Base-by-base conservation (phyloP, 78 protist species). In the Paratrimastix pyriformis region DNA sequence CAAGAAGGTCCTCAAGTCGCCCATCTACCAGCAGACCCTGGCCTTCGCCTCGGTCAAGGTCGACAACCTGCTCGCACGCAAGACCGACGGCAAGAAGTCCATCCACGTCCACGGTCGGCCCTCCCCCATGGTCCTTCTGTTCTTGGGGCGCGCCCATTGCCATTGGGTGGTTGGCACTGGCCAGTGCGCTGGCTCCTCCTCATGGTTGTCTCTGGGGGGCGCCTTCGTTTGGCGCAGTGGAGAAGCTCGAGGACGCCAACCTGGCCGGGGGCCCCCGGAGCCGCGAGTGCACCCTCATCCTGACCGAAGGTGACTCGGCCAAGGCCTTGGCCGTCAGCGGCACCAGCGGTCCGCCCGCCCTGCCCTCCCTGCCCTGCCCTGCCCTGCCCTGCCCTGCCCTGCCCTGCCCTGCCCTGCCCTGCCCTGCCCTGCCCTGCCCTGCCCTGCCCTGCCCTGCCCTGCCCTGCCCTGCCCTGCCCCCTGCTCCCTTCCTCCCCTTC, bases 231-330 rank as follows among this genome's bases (percentile, higher is more conserved):
- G 48, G 24, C 48, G 48, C 4, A 4, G 48, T 7, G 48, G 48
- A 7, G 11, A 93, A 97, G 81, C 86, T 97, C 2, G 97, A 92
- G 46, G 99, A 97, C 75, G 99, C 98, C 2, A 91, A 90, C 75
- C 74, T 82, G 65, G 98, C 98, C 15, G 97, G 98, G 4, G 80
- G 84, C 7, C 55, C 75, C 39, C 76, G 88, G 32, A 43, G 86
- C 1, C 3, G 5, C 11, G 54, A 92, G 65, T 96, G 99, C 83
- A 95, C 99, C 38, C 90, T 97, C 44, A 97, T 97, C 46, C 79
- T 97, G 58, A 96, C 99, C 1, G 97, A 94, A 74, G 98, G 98
- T 0, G 97, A 95, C 74, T 92, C 97, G 21, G 99, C 97, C 74
- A 96, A 93, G 80, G 3, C 84, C 37, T 1, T 62, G 29, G 68